Conservation (phyloP, 805 yeast species). For the Metschnikowia borealis region DNA sequence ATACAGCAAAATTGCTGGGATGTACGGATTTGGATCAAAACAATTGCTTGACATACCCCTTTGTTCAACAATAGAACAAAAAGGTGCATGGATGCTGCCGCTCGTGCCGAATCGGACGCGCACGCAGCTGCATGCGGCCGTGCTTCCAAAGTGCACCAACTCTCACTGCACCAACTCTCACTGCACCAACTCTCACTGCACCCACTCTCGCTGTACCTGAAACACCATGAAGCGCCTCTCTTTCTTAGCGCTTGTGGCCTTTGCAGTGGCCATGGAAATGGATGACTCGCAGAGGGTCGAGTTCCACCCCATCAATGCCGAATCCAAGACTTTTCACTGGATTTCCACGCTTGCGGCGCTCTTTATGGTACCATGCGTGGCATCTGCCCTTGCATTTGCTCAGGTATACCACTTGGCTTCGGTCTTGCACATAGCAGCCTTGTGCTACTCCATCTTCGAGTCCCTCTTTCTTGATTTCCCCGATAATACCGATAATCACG, state of each 20-base stretch:
- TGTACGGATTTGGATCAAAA: too few relatives aligned
- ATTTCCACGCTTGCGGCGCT: conserved; percentile 44
- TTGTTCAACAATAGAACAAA: too few relatives aligned
- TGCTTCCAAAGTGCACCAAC: conserved; percentile 1
- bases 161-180: neutral
- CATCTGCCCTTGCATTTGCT: conserved; percentile 54
- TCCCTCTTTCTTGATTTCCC: conserved; percentile 57
- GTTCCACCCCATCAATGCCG: conserved; percentile 45
- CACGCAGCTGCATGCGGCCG: neutral
- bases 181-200: neutral
- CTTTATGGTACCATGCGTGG: conserved; percentile 53
- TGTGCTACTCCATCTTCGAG: conserved; percentile 50
- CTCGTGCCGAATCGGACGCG: neutral
- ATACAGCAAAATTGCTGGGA: too few relatives aligned
- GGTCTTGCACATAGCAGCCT: conserved; percentile 13
- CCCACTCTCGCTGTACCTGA: neutral
- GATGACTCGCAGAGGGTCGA: conserved; percentile 27
- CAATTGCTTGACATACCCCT: neutral
- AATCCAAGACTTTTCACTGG: conserved; percentile 64
- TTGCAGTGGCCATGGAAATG: conserved; percentile 22
- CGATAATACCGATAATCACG: conserved; percentile 57
- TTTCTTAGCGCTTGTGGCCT: neutral
- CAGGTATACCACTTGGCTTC: conserved; percentile 33
- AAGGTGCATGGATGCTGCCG: too few relatives aligned
- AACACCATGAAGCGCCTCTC: neutral